phyloP scores from a whole-genome alignment of 345 rosid genomes.

The Populus tremula region DNA sequence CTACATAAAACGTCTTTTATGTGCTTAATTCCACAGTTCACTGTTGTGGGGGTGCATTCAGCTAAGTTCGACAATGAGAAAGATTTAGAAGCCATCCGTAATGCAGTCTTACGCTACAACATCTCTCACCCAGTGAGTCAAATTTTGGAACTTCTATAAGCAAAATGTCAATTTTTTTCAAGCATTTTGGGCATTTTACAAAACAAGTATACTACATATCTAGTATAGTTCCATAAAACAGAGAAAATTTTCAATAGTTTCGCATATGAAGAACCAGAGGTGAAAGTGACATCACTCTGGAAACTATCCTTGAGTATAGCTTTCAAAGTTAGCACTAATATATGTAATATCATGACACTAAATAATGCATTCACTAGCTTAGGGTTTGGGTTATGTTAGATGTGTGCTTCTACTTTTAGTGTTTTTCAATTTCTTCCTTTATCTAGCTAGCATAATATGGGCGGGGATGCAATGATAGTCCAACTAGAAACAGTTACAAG shows the following conservation, averaged over 20 bases:
- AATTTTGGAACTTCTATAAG: neutral
- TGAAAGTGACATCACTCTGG: neutral
- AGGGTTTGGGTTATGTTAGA: neutral
- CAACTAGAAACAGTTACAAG: neutral
- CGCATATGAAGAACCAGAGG: neutral
- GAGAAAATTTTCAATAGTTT: too few species aligned
- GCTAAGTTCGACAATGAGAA: slow-evolving; percentile 97
- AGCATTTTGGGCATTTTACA: neutral
- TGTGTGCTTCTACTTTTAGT: neutral
- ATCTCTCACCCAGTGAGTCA: slow-evolving; percentile 77
- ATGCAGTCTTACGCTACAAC: slow-evolving; percentile 80
- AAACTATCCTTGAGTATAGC: neutral
- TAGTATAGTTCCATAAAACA: neutral
- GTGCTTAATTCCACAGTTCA: slow-evolving; percentile 44
- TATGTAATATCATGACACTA: neutral
- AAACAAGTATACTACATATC: neutral
- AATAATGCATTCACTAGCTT: neutral
- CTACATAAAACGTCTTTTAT: neutral
- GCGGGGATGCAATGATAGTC: neutral
- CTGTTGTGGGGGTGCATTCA: slow-evolving; percentile 95
- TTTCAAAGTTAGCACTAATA: neutral
- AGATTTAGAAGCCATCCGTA: slow-evolving; percentile 89
- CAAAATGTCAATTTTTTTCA: slow-evolving; percentile 5
- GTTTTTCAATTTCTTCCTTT: neutral
- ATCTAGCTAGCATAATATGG: neutral